Percentiles rank a stretch among this genome's conserved stretches.
Evolutionary conservation across 2,329 filamentous ascomycete species (phyloP).

Genomic region (Alternaria sp.): DNA sequence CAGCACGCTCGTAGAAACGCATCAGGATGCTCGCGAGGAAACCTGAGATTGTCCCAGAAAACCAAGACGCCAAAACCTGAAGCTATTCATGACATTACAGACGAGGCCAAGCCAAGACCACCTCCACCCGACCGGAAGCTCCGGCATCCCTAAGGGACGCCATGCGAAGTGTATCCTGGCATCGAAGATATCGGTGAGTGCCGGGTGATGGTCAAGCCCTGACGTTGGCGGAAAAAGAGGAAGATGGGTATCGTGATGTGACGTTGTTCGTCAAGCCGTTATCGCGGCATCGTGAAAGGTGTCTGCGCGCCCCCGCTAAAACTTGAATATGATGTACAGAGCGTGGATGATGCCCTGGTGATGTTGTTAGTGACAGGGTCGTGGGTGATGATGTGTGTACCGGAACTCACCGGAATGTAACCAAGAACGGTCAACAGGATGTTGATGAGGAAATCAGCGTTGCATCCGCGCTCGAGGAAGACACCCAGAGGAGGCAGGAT

Average conservation of each 20-base stretch:
- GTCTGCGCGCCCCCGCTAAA: conserved; percentile 59
- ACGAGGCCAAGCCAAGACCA: conserved; percentile 7
- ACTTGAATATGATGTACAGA: conserved; percentile 91
- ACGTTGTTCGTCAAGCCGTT: conserved; percentile 16
- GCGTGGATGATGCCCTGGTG: conserved; percentile 80
- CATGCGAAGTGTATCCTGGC: not conserved
- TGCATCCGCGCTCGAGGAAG: conserved; percentile 92
- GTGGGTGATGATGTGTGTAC: not conserved
- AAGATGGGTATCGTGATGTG: conserved; percentile 45
- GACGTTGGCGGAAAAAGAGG: conserved; percentile 15
- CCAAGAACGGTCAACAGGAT: conserved; percentile 73
- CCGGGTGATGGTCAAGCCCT: not conserved
- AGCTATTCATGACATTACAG: conserved; percentile 12
- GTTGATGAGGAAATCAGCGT: conserved; percentile 89
- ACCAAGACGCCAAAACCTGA: conserved; percentile 19
- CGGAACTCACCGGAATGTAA: conserved; percentile 64
- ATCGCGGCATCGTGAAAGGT: conserved; percentile 13
- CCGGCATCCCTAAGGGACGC: conserved; percentile 1
- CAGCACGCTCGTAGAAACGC: conserved; percentile 13
- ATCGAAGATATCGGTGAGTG: conserved; percentile 1
- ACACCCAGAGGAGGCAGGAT: conserved; percentile 89
- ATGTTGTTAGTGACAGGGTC: conserved; percentile 15
- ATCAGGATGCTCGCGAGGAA: conserved; percentile 1
- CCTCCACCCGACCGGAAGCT: conserved; percentile 5
- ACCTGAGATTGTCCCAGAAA: conserved; percentile 5